phyloP scores from a whole-genome alignment of 208 protist species.

The Acanthamoeba healyi region DNA sequence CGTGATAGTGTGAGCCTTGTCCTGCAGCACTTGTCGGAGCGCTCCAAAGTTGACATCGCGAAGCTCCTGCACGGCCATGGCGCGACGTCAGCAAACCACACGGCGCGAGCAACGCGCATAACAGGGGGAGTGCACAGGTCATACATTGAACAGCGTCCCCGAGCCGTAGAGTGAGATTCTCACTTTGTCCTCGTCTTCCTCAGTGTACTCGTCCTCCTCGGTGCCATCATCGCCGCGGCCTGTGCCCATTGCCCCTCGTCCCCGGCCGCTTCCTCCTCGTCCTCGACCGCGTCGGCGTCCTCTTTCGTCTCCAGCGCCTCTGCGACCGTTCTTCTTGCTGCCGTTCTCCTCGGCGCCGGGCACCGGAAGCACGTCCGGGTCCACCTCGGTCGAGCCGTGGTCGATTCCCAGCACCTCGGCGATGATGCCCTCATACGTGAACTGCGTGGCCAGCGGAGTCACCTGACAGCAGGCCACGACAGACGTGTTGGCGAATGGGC shows the following conservation, averaged over 20 bases:
- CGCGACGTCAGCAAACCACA: not conserved
- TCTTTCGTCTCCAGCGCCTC: not conserved
- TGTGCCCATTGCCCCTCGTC: not conserved
- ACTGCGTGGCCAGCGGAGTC: not conserved
- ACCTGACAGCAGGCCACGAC: too few relatives aligned
- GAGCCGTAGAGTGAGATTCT: conserved; percentile 34
- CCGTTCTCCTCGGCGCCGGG: not conserved
- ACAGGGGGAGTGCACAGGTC: not conserved
- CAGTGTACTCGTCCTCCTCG: not conserved
- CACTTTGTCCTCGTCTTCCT: not conserved
- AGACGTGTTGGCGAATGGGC: not conserved
- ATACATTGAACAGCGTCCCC: not conserved
- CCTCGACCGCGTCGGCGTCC: not conserved
- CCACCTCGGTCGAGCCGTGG: not conserved
- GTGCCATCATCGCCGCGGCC: not conserved
- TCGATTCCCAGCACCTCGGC: conserved; percentile 33
- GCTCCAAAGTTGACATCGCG: not conserved
- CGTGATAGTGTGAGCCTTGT: not conserved
- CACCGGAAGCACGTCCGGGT: not conserved
- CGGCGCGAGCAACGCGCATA: not conserved
- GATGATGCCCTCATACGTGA: conserved; percentile 1
- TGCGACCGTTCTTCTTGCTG: not conserved
- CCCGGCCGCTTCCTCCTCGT: not conserved
- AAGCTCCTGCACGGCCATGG: not conserved
- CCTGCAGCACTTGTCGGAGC: not conserved